Percentiles rank a stretch among this genome's conserved stretches.
Conservation (phyloP, 2,329 filamentous ascomycete species). For the Monilinia fructigena region DNA sequence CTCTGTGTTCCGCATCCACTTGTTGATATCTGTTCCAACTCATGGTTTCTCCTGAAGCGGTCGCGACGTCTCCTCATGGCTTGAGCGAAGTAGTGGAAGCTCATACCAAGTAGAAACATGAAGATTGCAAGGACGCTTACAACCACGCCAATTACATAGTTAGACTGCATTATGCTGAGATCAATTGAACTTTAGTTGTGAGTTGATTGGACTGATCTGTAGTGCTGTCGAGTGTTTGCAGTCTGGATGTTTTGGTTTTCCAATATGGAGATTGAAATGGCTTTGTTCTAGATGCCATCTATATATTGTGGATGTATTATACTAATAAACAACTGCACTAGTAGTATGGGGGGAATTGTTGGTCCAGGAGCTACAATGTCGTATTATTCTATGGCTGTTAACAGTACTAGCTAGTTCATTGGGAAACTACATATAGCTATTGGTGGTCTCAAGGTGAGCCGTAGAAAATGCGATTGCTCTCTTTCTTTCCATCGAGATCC, state of each 20-base stretch:
- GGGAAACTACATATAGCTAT: background rate
- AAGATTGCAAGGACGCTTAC: background rate
- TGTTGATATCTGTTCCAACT: background rate
- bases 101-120: conserved; percentile 8
- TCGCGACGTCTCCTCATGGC: background rate
- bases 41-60: background rate
- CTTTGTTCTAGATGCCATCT: background rate
- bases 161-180: background rate
- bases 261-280: background rate
- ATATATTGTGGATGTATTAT: background rate
- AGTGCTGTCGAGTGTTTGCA: background rate
- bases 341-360: background rate
- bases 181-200: background rate
- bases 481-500: background rate
- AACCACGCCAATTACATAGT: background rate
- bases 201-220: background rate
- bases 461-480: background rate
- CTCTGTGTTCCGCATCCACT: background rate
- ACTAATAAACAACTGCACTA: background rate
- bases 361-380: background rate
- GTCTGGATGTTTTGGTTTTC: background rate
- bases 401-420: background rate
- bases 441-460: background rate
- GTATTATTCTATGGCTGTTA: background rate
- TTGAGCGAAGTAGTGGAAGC: background rate